Evolutionary conservation across 2,329 filamentous ascomycete genomes (phyloP).

Genomic region (Knufia petricola): DNA sequence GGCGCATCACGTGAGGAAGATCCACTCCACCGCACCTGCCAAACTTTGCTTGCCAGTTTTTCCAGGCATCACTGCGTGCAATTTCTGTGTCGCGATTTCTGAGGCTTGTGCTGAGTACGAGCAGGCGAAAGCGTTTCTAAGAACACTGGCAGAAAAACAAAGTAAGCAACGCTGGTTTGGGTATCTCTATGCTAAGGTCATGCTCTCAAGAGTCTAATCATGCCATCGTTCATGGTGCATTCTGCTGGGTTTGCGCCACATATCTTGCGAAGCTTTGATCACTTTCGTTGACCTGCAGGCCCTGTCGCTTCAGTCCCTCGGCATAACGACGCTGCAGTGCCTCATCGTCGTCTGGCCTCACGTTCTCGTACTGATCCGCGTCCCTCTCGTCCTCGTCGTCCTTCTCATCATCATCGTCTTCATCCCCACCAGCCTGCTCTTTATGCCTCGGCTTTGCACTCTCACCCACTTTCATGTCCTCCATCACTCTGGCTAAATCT

Average conservation of each 20-base stretch:
- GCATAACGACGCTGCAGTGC: constrained; percentile 67
- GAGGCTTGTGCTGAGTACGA: too few relatives aligned
- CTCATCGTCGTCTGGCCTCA: constrained; percentile 51
- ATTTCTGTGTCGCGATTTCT: too few relatives aligned
- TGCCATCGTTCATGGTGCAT: background rate
- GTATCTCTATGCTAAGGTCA: constrained; percentile 17
- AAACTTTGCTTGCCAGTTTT: too few relatives aligned
- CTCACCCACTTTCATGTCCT: constrained; percentile 63
- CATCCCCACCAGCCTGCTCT: constrained; percentile 27
- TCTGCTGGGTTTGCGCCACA: background rate
- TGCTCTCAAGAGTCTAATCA: background rate
- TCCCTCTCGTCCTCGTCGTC: constrained; percentile 42
- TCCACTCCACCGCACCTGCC: too few relatives aligned
- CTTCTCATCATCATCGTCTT: constrained; percentile 29
- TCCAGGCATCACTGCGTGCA: too few relatives aligned
- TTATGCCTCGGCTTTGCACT: constrained; percentile 27
- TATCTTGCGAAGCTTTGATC: constrained; percentile 45
- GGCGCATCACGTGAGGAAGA: too few relatives aligned
- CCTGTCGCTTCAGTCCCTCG: constrained; percentile 57
- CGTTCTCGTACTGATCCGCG: constrained; percentile 40
- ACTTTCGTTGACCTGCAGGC: constrained; percentile 31
- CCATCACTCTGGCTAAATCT: constrained; percentile 88
- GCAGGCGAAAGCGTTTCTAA: background rate
- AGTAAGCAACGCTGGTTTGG: constrained; percentile 15
- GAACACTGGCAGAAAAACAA: background rate